These are phyloP conservation scores for Smallanthus sonchifolius DNA, from an alignment of 129 eudicot genomes.

Conservation along the genomic window DNA sequence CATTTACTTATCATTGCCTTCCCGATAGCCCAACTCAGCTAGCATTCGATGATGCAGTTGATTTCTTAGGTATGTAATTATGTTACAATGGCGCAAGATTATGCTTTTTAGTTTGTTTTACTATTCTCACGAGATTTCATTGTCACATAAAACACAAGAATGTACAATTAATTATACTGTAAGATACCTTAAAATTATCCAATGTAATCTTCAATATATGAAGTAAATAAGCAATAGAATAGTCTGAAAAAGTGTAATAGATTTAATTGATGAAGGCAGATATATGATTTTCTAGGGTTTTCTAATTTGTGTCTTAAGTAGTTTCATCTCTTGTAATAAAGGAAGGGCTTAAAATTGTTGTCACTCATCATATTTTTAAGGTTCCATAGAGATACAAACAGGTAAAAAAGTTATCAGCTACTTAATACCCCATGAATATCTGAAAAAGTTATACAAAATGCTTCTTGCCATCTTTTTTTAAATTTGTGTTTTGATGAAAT, in stretches of 20 bases:
- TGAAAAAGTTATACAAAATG: too few relatives aligned
- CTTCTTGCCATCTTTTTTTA: too few relatives aligned
- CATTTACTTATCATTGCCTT: slow-evolving; percentile 84
- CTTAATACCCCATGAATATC: too few relatives aligned
- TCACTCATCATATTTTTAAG: background rate
- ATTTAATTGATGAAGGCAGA: background rate
- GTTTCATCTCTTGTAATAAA: background rate
- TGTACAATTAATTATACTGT: background rate
- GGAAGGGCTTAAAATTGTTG: background rate
- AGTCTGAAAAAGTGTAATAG: background rate
- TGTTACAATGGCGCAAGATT: background rate
- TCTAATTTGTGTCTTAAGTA: background rate
- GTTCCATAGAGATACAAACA: too few relatives aligned
- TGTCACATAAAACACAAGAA: background rate
- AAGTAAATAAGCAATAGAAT: background rate
- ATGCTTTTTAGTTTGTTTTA: background rate
- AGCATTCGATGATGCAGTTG: slow-evolving; percentile 83
- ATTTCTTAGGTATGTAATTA: slow-evolving; percentile 61
- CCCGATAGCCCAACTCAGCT: slow-evolving; percentile 64
- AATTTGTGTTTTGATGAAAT: background rate
- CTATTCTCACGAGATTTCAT: background rate
- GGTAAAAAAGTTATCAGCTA: too few relatives aligned
- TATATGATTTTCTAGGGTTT: background rate
- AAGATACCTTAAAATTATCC: background rate
- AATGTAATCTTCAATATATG: background rate